Conservation (phyloP, 192 early-diverging fungal genomes). For the Coemansia sp. region DNA sequence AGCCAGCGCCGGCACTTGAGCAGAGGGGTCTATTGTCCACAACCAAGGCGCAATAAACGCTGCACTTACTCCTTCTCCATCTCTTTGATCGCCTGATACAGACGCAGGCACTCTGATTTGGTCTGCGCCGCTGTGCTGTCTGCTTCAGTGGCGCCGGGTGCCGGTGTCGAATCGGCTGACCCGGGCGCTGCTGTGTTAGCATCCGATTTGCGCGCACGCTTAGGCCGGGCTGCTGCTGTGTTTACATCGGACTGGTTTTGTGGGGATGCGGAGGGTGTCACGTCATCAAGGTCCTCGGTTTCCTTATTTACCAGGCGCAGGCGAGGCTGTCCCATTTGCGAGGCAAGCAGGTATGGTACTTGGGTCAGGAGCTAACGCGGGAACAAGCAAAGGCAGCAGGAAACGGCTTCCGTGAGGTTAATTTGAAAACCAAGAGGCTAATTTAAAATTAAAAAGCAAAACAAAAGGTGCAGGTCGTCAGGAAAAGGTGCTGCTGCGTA, state of each 20-base stretch:
- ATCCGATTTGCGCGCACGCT: conserved; percentile 29
- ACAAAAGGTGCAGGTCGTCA: no score
- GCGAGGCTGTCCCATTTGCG: conserved; percentile 43
- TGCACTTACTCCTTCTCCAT: conserved; percentile 51
- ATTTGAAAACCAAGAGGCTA: background rate
- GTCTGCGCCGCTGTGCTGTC: conserved; percentile 4
- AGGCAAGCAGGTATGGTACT: no score
- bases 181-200: no score
- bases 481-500: no score
- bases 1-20: no score
- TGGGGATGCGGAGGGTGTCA: conserved; percentile 8
- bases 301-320: conserved; percentile 40
- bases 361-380: no score
- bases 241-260: background rate
- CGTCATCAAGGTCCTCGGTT: conserved; percentile 14
- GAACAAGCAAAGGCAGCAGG: no score
- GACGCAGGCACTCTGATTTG: conserved; percentile 40
- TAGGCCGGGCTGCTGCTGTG: conserved; percentile 12
- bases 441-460: background rate
- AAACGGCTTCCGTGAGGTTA: no score
- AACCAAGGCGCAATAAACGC: no score
- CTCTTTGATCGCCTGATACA: conserved; percentile 41
- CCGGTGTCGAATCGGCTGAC: conserved; percentile 5
- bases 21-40: no score
- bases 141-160: background rate